Base-by-base conservation (phyloP, 2,329 filamentous ascomycete genomes). In the Aspergillus arachidicola region DNA sequence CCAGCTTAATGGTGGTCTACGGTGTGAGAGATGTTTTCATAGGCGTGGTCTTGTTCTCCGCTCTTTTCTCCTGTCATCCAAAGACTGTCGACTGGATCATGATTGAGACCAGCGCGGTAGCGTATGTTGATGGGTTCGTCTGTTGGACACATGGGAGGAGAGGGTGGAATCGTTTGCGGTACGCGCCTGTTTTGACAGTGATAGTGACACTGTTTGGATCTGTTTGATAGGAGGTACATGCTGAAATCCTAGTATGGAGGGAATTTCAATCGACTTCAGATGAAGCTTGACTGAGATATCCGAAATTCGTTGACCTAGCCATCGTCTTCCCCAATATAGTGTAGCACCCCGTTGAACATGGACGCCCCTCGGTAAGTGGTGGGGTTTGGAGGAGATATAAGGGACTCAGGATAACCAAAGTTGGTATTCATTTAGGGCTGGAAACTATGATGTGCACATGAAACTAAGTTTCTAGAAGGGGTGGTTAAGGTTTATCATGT, bases 11-110 rank as follows among this genome's bases (percentile, higher is more conserved):
- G 73, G 68, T 76, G 4, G 70, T 85, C 41, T 85, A 83, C 68
- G 83, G 83, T 1, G 78, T 75, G 4, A 77, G 84, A 12, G 82
- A 86, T 64, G 70, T 85, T 19, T 85, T 84, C 73, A 82, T 84
- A 74, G 83, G 80, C 0, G 43, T 72, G 16, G 70, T 69, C 2
- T 64, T 76, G n/a, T 72, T 70, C 46, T 71, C 76, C 0, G 72
- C 80, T 0, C 73, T 75, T 1, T 79, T 71, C 46, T 74, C 71
- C 57, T 82, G 82, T 0, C 79, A 73, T 4, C 69, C 75, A 23
- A 78, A 73, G 65, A 74, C 78, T 1, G 67, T 83, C 19, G 83
- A 81, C 0, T 76, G 78, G 74, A 79, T 81, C 2, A 57, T 84
- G 58, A 59, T 84, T 28, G 76, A 78, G 1, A 76, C 72, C 16